Percentiles rank a stretch among this genome's conserved stretches.
These are phyloP conservation scores for Tolypocladium tropicale DNA, from an alignment of 2,329 filamentous ascomycete genomes.

Conservation along the genomic window DNA sequence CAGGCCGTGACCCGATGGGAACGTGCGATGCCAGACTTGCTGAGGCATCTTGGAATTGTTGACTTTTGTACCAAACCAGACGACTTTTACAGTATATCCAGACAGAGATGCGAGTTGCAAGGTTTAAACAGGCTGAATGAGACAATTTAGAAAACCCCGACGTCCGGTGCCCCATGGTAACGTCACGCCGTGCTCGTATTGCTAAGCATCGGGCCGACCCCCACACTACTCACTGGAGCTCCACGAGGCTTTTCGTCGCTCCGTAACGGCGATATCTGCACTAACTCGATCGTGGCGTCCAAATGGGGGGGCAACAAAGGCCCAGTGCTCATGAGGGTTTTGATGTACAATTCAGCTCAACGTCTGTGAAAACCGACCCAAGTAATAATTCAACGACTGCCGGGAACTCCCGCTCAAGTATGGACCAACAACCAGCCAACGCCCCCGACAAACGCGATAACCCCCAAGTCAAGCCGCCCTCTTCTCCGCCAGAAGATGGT, in stretches of 20 bases:
- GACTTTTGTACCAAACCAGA: too few relatives aligned
- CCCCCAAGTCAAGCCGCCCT: conserved; percentile 20
- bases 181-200: neutral
- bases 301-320: too few relatives aligned
- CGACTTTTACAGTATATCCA: neutral
- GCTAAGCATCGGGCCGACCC: neutral
- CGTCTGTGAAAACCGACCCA: too few relatives aligned
- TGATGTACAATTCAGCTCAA: too few relatives aligned
- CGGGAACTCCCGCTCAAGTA: too few relatives aligned
- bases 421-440: neutral
- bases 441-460: neutral
- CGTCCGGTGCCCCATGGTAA: neutral
- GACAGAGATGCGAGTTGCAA: neutral
- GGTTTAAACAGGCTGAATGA: neutral
- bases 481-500: conserved; percentile 1
- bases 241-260: neutral
- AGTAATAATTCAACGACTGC: neutral
- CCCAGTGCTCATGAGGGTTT: too few relatives aligned
- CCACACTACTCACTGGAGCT: neutral
- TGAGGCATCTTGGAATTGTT: conserved; percentile 22
- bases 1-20: conserved; percentile 14
- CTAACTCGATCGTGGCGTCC: neutral
- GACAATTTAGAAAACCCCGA: neutral
- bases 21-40: conserved; percentile 15
- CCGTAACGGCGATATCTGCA: neutral